Conservation (phyloP, 768 basidiomycete genomes). For the Austroboletus festivus region DNA sequence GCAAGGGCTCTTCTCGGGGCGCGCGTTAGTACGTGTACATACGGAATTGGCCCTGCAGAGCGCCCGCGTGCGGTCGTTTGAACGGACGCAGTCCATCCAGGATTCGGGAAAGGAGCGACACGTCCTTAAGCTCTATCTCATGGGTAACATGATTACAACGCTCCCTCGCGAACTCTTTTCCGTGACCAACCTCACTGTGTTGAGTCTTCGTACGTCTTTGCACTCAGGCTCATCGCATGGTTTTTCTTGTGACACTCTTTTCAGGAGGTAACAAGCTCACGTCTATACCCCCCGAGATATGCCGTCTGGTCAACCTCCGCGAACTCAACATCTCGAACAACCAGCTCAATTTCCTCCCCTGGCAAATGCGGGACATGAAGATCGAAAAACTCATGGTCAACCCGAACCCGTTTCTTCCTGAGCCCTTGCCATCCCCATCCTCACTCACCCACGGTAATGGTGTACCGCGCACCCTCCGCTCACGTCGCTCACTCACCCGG, state of each 20-base stretch:
- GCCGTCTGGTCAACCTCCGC: conserved; percentile 46
- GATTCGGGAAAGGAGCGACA: conserved; percentile 41
- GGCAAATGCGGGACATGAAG: conserved; percentile 61
- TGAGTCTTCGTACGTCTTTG: conserved; percentile 56
- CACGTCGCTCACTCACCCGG: conserved; percentile 15
- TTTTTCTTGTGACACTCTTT: not conserved
- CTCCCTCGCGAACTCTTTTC: conserved; percentile 59
- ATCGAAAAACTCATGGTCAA: conserved; percentile 45
- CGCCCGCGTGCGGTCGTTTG: conserved; percentile 20
- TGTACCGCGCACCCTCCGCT: not conserved
- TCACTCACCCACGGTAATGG: not conserved
- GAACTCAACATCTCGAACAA: conserved; percentile 65
- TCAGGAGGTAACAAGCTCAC: conserved; percentile 57
- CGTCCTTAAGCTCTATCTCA: conserved; percentile 56
- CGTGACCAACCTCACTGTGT: conserved; percentile 54
- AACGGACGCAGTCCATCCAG: conserved; percentile 26
- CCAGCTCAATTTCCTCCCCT: conserved; percentile 54
- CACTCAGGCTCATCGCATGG: not conserved
- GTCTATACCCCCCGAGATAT: conserved; percentile 62
- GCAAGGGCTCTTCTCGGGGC: conserved; percentile 20
- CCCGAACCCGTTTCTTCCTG: conserved; percentile 58
- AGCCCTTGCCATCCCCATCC: conserved; percentile 24
- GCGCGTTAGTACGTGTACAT: conserved; percentile 33
- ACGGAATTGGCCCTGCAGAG: conserved; percentile 34
- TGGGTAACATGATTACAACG: conserved; percentile 47